These are phyloP conservation scores for Penicillium sp. DNA, from an alignment of 2,329 filamentous ascomycete species.

Conservation along the genomic window DNA sequence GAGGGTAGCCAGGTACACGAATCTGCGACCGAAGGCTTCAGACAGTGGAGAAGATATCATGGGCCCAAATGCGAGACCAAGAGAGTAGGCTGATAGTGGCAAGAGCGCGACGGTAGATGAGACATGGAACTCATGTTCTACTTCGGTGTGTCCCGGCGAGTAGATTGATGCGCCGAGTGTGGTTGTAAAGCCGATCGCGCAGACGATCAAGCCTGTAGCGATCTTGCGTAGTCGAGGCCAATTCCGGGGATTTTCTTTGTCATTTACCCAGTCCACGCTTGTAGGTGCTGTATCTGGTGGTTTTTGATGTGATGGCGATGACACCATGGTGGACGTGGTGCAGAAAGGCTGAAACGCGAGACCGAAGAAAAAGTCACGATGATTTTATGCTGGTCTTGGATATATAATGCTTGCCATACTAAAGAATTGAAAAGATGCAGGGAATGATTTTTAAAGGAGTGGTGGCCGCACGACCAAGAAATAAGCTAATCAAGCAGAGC, in stretches of 20 bases:
- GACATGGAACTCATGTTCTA: conserved; percentile 47
- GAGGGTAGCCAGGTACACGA: conserved; percentile 4
- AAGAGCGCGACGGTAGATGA: conserved; percentile 46
- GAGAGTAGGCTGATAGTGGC: conserved; percentile 68
- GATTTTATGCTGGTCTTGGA: no score
- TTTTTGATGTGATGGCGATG: not conserved
- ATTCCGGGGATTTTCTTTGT: conserved; percentile 14
- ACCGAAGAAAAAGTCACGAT: no score
- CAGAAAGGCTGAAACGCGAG: not conserved
- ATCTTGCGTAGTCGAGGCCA: conserved; percentile 16
- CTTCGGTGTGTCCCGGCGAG: conserved; percentile 50
- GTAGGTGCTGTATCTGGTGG: not conserved
- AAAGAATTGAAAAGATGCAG: no score
- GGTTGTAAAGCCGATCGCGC: conserved; percentile 17
- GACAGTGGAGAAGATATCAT: conserved; percentile 9
- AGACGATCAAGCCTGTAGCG: conserved; percentile 11
- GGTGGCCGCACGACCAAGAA: not conserved
- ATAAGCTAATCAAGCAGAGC: not conserved
- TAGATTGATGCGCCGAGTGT: conserved; percentile 35
- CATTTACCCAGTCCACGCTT: not conserved
- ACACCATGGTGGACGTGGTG: not conserved
- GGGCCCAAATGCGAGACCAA: conserved; percentile 32
- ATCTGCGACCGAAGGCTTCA: conserved; percentile 12
- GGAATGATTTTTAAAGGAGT: not conserved
- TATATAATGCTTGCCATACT: no score